Percentiles rank a stretch among this genome's conserved stretches.
These are phyloP conservation scores for Plantago ovata DNA, from an alignment of 257 asterid species.

Conservation along the genomic window DNA sequence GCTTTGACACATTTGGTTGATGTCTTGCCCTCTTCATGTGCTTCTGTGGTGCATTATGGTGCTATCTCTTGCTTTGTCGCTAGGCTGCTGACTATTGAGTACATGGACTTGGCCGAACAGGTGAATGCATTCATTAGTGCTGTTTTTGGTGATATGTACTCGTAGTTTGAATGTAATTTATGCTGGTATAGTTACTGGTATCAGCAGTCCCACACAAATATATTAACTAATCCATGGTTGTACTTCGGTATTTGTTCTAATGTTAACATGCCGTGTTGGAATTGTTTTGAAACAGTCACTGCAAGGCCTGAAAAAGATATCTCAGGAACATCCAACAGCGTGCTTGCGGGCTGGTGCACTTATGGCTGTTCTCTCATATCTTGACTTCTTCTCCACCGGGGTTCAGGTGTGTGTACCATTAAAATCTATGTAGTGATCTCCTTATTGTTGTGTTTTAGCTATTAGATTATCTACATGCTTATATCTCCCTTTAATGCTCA, in stretches of 20 bases:
- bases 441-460: slow-evolving; percentile 11
- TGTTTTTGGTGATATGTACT: not conserved
- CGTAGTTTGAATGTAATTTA: not conserved
- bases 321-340: slow-evolving; percentile 97
- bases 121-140: slow-evolving; percentile 27
- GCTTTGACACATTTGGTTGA: slow-evolving; percentile 95
- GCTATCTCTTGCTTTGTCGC: slow-evolving; percentile 94
- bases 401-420: slow-evolving; percentile 62
- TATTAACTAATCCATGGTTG: not conserved
- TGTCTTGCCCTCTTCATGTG: slow-evolving; percentile 89
- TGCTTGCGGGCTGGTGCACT: slow-evolving; percentile 98
- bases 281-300: slow-evolving; percentile 57
- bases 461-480: slow-evolving; percentile 3
- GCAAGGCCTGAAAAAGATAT: slow-evolving; percentile 96
- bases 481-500: slow-evolving; percentile 8
- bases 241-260: slow-evolving; percentile 4
- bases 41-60: slow-evolving; percentile 96
- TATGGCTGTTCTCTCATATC: slow-evolving; percentile 98
- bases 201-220: not conserved
- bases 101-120: slow-evolving; percentile 99
- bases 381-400: slow-evolving; percentile 95
- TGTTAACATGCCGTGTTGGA: slow-evolving; percentile 7
- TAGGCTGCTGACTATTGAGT: slow-evolving; percentile 83
- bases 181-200: too few species aligned
- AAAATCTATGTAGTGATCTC: slow-evolving; percentile 12